Percentiles rank a stretch among this genome's conserved stretches.
These are phyloP conservation scores for Naganishia liquefaciens DNA, from an alignment of 1,284 basidiomycete genomes.

Conservation along the genomic window DNA sequence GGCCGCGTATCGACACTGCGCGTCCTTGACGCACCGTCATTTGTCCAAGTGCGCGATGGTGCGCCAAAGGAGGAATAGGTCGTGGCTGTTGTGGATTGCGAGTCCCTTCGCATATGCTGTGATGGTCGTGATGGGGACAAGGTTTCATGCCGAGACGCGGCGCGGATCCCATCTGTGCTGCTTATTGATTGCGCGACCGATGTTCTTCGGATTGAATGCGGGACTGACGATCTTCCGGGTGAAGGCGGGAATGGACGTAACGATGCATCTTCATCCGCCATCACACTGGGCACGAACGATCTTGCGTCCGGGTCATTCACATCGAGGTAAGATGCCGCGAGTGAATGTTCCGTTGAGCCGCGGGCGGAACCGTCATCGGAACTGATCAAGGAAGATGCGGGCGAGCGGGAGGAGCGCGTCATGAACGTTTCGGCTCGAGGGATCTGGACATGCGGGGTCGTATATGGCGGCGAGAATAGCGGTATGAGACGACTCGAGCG, in stretches of 20 bases:
- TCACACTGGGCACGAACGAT: slow-evolving; percentile 39
- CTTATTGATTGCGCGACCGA: slow-evolving; percentile 56
- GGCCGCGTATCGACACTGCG: slow-evolving; percentile 64
- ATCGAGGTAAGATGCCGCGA: slow-evolving; percentile 31
- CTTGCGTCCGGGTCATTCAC: slow-evolving; percentile 30
- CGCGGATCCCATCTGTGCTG: slow-evolving; percentile 38
- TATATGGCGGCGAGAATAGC: slow-evolving; percentile 39
- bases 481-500: slow-evolving; percentile 34
- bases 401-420: slow-evolving; percentile 11
- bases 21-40: slow-evolving; percentile 68
- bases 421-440: slow-evolving; percentile 23
- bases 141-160: slow-evolving; percentile 16
- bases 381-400: slow-evolving; percentile 25
- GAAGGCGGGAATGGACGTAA: slow-evolving; percentile 82
- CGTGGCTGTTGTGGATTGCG: slow-evolving; percentile 13
- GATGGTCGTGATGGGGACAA: neutral
- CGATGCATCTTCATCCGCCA: slow-evolving; percentile 87
- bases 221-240: slow-evolving; percentile 72
- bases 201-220: slow-evolving; percentile 61
- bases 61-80: slow-evolving; percentile 13
- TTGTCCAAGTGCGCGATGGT: slow-evolving; percentile 23
- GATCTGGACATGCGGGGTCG: slow-evolving; percentile 24
- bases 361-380: slow-evolving; percentile 22
- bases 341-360: slow-evolving; percentile 37
- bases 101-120: neutral